Conservation (phyloP, 257 asterid species). For the Gentiana straminea region DNA sequence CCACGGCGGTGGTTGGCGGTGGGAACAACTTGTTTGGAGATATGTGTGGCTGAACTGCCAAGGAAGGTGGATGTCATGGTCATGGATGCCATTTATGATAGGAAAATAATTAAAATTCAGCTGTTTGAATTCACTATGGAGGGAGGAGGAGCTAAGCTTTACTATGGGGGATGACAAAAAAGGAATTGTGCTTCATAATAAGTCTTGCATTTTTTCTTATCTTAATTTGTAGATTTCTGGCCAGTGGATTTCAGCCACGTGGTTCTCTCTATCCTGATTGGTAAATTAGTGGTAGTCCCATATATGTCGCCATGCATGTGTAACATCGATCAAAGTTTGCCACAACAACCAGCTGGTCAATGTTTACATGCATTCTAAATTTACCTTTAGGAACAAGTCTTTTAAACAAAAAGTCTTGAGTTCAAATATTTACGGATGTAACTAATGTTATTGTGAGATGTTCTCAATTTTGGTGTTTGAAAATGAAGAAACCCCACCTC, state of each 20-base stretch:
- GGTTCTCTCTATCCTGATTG: slow-evolving; percentile 11
- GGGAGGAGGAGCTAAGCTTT: not conserved
- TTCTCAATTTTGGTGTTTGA: no score
- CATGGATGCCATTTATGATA: slow-evolving; percentile 40
- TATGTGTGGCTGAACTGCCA: slow-evolving; percentile 25
- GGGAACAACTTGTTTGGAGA: slow-evolving; percentile 24
- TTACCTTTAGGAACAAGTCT: no score
- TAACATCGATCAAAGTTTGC: no score
- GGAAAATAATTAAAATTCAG: not conserved
- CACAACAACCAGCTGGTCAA: no score
- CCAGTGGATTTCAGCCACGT: slow-evolving; percentile 20
- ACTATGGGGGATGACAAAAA: not conserved
- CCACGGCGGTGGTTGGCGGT: slow-evolving; percentile 31
- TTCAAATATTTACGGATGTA: no score
- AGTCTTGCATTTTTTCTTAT: slow-evolving; percentile 21
- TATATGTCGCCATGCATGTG: no score
- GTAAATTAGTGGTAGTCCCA: slow-evolving; percentile 6
- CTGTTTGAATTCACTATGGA: not conserved
- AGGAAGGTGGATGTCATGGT: slow-evolving; percentile 46
- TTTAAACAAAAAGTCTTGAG: no score
- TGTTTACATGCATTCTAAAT: no score
- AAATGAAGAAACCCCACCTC: no score
- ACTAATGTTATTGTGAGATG: no score
- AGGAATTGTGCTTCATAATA: slow-evolving; percentile 1
- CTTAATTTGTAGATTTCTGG: slow-evolving; percentile 1